These are phyloP conservation scores for Hemerocallis citrina DNA, from an alignment of 106 monocot species.

Conservation along the genomic window DNA sequence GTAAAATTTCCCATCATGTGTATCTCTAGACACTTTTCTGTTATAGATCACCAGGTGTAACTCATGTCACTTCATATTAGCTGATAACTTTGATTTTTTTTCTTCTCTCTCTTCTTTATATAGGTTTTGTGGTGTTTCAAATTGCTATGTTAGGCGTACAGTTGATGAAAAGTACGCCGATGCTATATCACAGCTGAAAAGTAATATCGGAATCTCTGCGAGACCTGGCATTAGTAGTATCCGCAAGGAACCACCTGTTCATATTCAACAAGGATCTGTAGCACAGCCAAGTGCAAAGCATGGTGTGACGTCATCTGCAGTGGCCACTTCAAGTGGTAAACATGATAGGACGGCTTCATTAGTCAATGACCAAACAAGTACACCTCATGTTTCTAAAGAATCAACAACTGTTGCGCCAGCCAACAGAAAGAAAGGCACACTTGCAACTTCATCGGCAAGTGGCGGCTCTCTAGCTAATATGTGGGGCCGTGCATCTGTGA, in stretches of 20 bases:
- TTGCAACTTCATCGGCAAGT: conserved; percentile 28
- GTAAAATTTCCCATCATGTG: background rate
- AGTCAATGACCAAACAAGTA: conserved; percentile 11
- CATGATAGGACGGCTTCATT: conserved; percentile 16
- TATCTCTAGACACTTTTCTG: background rate
- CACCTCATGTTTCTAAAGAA: conserved; percentile 47
- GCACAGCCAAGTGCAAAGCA: conserved; percentile 18
- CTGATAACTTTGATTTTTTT: conserved; percentile 1
- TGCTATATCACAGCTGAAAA: conserved; percentile 17
- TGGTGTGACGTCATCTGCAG: conserved; percentile 12
- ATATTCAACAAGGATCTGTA: conserved; percentile 8
- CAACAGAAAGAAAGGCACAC: conserved; percentile 43
- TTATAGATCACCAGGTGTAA: background rate
- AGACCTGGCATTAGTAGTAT: conserved; percentile 19
- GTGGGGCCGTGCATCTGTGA: conserved; percentile 70
- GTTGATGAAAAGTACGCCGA: conserved; percentile 27
- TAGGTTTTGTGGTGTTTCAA: conserved; percentile 85
- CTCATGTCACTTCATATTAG: too few species aligned
- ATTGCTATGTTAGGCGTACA: conserved; percentile 61
- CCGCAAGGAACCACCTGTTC: conserved; percentile 17
- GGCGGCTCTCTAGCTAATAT: conserved; percentile 62
- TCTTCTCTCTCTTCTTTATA: too few species aligned
- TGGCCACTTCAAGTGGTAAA: conserved; percentile 14
- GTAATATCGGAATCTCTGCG: conserved; percentile 5
- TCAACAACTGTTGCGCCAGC: conserved; percentile 10